Percentiles rank a stretch among this genome's conserved stretches.
These are phyloP conservation scores for Pyrus bretschneideri DNA, from an alignment of 306 rosid genomes.

Conservation along the genomic window DNA sequence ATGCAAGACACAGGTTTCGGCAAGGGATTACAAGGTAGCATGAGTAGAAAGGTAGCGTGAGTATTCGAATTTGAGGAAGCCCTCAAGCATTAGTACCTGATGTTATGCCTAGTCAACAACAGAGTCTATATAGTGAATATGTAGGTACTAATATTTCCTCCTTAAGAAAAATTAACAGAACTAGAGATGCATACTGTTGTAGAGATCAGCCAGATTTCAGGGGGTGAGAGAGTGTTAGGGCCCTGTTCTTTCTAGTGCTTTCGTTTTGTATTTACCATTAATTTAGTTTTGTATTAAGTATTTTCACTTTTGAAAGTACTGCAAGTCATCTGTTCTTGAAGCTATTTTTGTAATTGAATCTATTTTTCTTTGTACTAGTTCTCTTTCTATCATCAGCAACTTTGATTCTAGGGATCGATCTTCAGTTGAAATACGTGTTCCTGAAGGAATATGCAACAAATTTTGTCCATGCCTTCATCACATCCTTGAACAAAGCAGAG, in stretches of 20 bases:
- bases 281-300: conserved; percentile 12
- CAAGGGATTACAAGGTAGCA: conserved; percentile 28
- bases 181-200: conserved; percentile 31
- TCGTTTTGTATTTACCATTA: conserved; percentile 24
- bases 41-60: conserved; percentile 16
- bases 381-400: background rate
- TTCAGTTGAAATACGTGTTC: too few species aligned
- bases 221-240: conserved; percentile 20
- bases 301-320: conserved; percentile 22
- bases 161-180: conserved; percentile 21
- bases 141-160: conserved; percentile 30
- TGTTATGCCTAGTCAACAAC: conserved; percentile 19
- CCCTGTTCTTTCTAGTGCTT: conserved; percentile 21
- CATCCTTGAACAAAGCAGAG: background rate
- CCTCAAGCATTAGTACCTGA: conserved; percentile 25
- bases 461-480: background rate
- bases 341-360: background rate
- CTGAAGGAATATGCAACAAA: too few species aligned
- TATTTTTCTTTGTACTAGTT: background rate
- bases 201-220: conserved; percentile 28
- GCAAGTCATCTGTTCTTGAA: conserved; percentile 3
- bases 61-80: conserved; percentile 17
- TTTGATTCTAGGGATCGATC: background rate
- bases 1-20: conserved; percentile 82
- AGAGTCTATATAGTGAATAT: conserved; percentile 18